Conservation (phyloP, 768 basidiomycete species). For the Amanita polypyramis region DNA sequence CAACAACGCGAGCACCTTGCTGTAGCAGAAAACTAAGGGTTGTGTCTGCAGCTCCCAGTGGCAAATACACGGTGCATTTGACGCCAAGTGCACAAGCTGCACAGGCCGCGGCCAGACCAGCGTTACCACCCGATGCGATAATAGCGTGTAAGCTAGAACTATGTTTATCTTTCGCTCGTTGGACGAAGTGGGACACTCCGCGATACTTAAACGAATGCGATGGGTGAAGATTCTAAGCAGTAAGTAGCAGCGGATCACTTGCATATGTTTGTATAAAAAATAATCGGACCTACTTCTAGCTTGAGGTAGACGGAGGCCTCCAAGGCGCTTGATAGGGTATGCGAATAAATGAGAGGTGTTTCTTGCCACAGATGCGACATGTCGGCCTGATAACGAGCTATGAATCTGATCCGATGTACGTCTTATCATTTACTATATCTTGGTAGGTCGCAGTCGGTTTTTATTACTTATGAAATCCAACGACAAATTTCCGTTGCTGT, state of each 20-base stretch:
- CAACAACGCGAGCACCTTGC: constrained; percentile 47
- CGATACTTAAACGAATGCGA: constrained; percentile 72
- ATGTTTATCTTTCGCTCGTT: constrained; percentile 35
- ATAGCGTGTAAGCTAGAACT: constrained; percentile 51
- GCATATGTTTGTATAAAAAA: background rate
- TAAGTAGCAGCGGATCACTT: background rate
- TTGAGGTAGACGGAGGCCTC: constrained; percentile 55
- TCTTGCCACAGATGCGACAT: constrained; percentile 34
- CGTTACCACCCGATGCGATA: constrained; percentile 74
- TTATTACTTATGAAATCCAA: too few species aligned
- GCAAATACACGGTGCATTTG: constrained; percentile 60
- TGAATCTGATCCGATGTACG: background rate
- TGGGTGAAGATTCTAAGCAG: constrained; percentile 53
- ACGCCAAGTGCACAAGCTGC: constrained; percentile 45
- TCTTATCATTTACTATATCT: background rate
- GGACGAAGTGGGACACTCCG: constrained; percentile 54
- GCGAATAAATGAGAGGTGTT: constrained; percentile 58
- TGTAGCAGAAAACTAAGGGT: constrained; percentile 40
- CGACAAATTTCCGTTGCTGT: too few species aligned
- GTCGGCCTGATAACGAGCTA: background rate
- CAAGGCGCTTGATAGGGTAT: constrained; percentile 40
- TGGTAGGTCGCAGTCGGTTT: too few species aligned
- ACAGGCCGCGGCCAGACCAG: constrained; percentile 62
- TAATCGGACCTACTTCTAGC: constrained; percentile 42
- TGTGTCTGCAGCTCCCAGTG: constrained; percentile 35